These are phyloP conservation scores for Fusarium drepaniforme DNA, from an alignment of 2,329 filamentous ascomycete species.

Conservation along the genomic window DNA sequence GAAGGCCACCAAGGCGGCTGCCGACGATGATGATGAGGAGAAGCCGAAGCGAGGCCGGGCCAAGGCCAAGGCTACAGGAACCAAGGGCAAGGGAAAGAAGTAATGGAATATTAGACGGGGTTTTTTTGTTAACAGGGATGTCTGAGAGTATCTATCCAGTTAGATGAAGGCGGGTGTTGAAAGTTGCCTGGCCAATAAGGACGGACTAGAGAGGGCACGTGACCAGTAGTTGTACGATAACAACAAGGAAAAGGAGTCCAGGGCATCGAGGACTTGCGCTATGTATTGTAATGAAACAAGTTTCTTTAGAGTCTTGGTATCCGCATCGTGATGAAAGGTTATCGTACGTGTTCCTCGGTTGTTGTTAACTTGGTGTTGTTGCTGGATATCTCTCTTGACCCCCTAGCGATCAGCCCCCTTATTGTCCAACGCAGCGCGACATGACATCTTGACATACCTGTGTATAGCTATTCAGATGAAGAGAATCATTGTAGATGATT, in stretches of 20 bases:
- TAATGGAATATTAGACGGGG: constrained; percentile 17
- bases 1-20: constrained; percentile 57
- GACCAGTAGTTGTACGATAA: constrained; percentile 14
- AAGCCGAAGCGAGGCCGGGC: constrained; percentile 64
- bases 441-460: background rate
- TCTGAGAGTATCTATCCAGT: constrained; percentile 22
- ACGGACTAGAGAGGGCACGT: background rate
- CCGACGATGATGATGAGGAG: constrained; percentile 59
- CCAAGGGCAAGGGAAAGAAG: constrained; percentile 64
- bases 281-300: constrained; percentile 16
- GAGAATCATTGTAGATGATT: background rate
- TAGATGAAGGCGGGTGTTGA: constrained; percentile 10
- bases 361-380: background rate
- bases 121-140: background rate
- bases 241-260: constrained; percentile 24
- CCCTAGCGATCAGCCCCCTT: background rate
- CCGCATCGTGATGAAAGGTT: background rate
- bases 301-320: background rate
- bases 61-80: constrained; percentile 54
- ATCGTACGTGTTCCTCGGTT: background rate
- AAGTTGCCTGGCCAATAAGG: constrained; percentile 5
- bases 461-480: background rate
- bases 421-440: background rate
- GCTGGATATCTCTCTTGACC: background rate
- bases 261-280: constrained; percentile 16